Evolutionary conservation across 179 eudicot species (phyloP).

Genomic region (Carnegiea gigantea): DNA sequence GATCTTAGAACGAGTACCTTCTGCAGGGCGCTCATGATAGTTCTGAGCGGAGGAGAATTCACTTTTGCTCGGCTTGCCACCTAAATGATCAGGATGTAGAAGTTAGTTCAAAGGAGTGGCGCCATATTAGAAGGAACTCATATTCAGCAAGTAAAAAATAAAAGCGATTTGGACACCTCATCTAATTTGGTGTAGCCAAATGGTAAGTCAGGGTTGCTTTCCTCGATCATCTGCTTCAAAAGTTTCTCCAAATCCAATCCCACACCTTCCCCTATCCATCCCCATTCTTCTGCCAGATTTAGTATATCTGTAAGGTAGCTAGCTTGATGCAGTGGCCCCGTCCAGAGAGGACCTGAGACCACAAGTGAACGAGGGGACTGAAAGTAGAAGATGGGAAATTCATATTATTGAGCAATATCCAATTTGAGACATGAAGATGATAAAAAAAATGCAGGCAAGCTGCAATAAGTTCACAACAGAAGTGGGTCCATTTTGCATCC

Average conservation of each 20-base stretch:
- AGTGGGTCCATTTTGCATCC: neutral
- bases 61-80: conserved; percentile 80
- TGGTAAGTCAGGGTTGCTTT: conserved; percentile 76
- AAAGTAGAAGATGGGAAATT: conserved; percentile 18
- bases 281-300: conserved; percentile 75
- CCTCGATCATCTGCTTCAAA: conserved; percentile 73
- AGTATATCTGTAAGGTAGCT: conserved; percentile 60
- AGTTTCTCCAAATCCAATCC: conserved; percentile 67
- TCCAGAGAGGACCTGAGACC: conserved; percentile 95
- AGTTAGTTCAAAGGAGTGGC: neutral
- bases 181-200: conserved; percentile 75
- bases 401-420: neutral
- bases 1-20: conserved; percentile 41
- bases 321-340: conserved; percentile 83
- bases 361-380: conserved; percentile 57
- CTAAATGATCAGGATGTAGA: conserved; percentile 31
- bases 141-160: neutral
- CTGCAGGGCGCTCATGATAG: conserved; percentile 50
- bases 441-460: neutral
- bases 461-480: neutral
- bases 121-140: neutral
- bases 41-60: conserved; percentile 63
- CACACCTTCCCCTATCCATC: conserved; percentile 58
- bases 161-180: conserved; percentile 47
- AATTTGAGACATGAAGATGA: neutral